phyloP scores from a whole-genome alignment of 176 grass and related monocot genomes.

The Themeda triandra region DNA sequence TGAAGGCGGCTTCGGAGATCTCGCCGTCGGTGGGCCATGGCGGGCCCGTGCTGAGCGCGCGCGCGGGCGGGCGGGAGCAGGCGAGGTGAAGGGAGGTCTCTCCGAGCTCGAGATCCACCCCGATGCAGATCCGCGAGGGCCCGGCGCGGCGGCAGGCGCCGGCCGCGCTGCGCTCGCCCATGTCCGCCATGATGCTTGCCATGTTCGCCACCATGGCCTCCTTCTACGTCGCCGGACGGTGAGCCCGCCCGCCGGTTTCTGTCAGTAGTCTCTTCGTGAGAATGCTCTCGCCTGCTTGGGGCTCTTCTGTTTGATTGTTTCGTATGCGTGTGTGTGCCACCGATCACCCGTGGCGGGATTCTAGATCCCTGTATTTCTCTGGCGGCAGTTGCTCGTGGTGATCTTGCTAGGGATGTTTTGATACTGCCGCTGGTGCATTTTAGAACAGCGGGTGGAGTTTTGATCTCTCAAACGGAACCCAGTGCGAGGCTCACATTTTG shows the following conservation, averaged over 20 bases:
- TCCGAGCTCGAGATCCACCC: conserved; percentile 17
- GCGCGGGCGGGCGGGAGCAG: background rate
- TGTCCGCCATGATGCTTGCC: conserved; percentile 78
- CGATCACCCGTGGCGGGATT: background rate
- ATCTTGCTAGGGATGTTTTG: background rate
- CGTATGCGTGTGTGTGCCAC: background rate
- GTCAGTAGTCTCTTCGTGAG: background rate
- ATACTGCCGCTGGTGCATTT: background rate
- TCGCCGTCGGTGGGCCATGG: conserved; percentile 16
- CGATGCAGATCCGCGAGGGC: conserved; percentile 87
- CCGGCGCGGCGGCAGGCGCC: conserved; percentile 31
- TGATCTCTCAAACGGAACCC: background rate
- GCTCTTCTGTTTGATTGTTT: background rate
- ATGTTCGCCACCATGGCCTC: conserved; percentile 97
- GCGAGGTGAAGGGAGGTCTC: background rate
- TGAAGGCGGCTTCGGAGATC: conserved; percentile 2
- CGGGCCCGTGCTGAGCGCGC: conserved; percentile 27
- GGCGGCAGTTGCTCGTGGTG: background rate
- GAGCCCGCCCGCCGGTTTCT: background rate
- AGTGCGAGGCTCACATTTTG: background rate
- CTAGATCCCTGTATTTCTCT: conserved; percentile 8
- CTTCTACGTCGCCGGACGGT: conserved; percentile 94
- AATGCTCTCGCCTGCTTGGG: conserved; percentile 6
- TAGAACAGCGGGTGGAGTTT: background rate
- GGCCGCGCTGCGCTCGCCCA: conserved; percentile 52